Conservation (phyloP, 1,284 basidiomycete genomes). For the Xanthoconium separans region DNA sequence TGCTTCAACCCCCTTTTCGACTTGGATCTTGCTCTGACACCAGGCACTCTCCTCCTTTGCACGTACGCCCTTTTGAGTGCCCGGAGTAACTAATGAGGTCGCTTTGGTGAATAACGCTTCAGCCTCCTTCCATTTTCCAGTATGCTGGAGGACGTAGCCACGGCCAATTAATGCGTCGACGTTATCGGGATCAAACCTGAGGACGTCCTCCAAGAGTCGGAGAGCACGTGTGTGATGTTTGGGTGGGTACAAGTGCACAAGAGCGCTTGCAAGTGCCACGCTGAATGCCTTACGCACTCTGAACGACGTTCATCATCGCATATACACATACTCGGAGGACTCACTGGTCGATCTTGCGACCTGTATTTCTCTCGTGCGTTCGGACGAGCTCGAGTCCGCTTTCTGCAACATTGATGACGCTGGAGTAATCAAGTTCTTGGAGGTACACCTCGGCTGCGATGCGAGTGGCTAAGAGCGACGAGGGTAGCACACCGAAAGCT, state of each 20-base stretch:
- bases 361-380: slow-evolving; percentile 59
- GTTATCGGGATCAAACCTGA: slow-evolving; percentile 63
- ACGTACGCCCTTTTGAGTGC: slow-evolving; percentile 54
- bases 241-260: slow-evolving; percentile 87
- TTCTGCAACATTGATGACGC: slow-evolving; percentile 71
- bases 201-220: slow-evolving; percentile 69
- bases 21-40: slow-evolving; percentile 68
- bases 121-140: slow-evolving; percentile 73
- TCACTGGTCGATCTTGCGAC: slow-evolving; percentile 54
- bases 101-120: slow-evolving; percentile 58
- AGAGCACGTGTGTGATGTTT: slow-evolving; percentile 85
- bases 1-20: slow-evolving; percentile 52
- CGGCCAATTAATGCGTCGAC: slow-evolving; percentile 70
- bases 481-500: slow-evolving; percentile 50
- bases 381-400: slow-evolving; percentile 62
- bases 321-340: slow-evolving; percentile 11
- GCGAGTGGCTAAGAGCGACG: slow-evolving; percentile 73
- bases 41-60: slow-evolving; percentile 85
- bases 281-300: slow-evolving; percentile 66
- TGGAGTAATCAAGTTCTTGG: slow-evolving; percentile 73
- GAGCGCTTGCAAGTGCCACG: slow-evolving; percentile 63
- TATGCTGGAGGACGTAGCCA: slow-evolving; percentile 71
- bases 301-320: slow-evolving; percentile 3
- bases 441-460: slow-evolving; percentile 75
- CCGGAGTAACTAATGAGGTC: slow-evolving; percentile 44